Evolutionary conservation across 176 grass and related monocot genomes (phyloP).

Genomic region (Juncus inflexus): DNA sequence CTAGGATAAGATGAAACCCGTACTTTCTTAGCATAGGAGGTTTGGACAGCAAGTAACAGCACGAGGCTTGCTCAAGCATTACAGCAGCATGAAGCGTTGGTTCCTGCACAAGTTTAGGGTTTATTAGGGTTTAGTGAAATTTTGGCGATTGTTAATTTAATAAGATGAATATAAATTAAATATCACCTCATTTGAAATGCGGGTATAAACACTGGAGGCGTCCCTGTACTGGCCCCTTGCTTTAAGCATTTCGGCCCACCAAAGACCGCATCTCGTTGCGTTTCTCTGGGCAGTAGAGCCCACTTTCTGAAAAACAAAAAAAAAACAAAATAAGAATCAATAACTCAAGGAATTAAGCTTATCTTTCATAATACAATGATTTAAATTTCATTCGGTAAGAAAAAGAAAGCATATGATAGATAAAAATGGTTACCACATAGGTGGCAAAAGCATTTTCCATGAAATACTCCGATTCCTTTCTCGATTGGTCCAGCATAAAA

Average conservation of each 20-base stretch:
- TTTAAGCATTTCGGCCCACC: conserved; percentile 99
- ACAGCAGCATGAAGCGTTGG: conserved; percentile 88
- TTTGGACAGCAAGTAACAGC: conserved; percentile 72
- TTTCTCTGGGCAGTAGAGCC: conserved; percentile 81
- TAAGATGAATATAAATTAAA: not conserved
- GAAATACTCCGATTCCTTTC: conserved; percentile 92
- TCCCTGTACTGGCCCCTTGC: conserved; percentile 74
- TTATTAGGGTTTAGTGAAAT: conserved; percentile 4
- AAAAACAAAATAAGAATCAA: conserved; percentile 1
- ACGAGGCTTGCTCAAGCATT: conserved; percentile 93
- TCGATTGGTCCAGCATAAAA: conserved; percentile 98
- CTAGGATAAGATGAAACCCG: conserved; percentile 95
- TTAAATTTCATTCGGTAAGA: too few relatives aligned
- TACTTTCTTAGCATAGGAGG: conserved; percentile 93
- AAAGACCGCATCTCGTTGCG: conserved; percentile 91
- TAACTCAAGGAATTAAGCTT: not conserved
- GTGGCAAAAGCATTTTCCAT: conserved; percentile 93
- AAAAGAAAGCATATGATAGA: not conserved
- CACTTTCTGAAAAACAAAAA: conserved; percentile 63
- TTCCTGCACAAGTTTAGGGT: conserved; percentile 47
- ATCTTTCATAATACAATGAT: not conserved
- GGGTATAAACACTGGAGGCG: conserved; percentile 81
- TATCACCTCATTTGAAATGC: conserved; percentile 85
- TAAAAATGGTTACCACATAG: conserved; percentile 61
- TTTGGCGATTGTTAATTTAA: not conserved